Evolutionary conservation across 345 rosid species (phyloP).

Genomic region (Murraya koenigii): DNA sequence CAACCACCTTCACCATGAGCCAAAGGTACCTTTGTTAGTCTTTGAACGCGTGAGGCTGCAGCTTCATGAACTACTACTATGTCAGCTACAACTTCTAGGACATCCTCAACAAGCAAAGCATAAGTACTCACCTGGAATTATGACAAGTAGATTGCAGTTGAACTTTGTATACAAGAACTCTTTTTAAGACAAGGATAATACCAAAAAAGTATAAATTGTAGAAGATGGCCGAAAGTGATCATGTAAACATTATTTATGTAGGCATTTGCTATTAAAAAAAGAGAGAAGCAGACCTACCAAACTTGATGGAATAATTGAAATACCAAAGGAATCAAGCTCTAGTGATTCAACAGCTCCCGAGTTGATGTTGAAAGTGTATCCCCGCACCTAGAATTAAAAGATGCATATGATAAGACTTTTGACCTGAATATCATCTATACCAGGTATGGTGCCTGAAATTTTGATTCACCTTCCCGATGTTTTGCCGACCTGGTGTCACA

Average conservation of each 20-base stretch:
- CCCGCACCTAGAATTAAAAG: constrained; percentile 56
- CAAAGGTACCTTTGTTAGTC: constrained; percentile 67
- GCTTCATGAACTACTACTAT: constrained; percentile 69
- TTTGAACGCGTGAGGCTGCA: constrained; percentile 68
- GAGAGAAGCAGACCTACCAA: constrained; percentile 49
- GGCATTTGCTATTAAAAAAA: neutral
- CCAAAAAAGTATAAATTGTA: neutral
- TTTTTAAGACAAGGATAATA: neutral
- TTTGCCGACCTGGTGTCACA: constrained; percentile 50
- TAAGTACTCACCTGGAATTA: constrained; percentile 75
- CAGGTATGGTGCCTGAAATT: neutral
- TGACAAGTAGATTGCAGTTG: constrained; percentile 7
- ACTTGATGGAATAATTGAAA: constrained; percentile 84
- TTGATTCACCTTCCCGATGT: constrained; percentile 69
- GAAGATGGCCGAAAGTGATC: neutral
- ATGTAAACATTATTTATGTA: neutral
- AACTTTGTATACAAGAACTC: neutral
- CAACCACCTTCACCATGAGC: constrained; percentile 1
- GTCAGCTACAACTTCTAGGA: constrained; percentile 67
- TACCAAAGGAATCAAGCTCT: constrained; percentile 87
- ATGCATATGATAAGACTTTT: neutral
- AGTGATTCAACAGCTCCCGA: constrained; percentile 78
- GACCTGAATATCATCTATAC: constrained; percentile 1
- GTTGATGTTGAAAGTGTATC: constrained; percentile 72
- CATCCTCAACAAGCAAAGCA: constrained; percentile 69